These are phyloP conservation scores for Plectosphaerella plurivora DNA, from an alignment of 2,329 filamentous ascomycete genomes.

Conservation along the genomic window DNA sequence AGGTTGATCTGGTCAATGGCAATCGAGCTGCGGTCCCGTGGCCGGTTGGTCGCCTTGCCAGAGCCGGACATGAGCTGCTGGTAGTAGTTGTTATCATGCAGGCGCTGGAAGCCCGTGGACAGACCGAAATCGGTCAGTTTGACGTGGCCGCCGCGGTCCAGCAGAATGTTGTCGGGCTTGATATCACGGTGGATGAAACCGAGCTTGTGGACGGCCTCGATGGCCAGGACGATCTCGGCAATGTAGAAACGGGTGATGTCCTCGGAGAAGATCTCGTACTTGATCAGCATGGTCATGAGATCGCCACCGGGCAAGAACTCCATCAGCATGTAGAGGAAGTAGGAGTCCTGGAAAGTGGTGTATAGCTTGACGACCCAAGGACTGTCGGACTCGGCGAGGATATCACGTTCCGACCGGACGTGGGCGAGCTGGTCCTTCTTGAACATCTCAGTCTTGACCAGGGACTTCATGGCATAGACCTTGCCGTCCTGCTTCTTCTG, in stretches of 20 bases:
- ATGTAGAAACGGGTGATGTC: constrained; percentile 99
- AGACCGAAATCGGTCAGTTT: constrained; percentile 98
- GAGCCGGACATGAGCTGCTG: constrained; percentile 90
- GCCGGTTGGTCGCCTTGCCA: constrained; percentile 54
- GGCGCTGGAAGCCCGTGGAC: constrained; percentile 95
- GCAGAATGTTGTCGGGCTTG: constrained; percentile 96
- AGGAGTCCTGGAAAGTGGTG: constrained; percentile 94
- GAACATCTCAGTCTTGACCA: constrained; percentile 99
- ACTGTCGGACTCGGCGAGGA: constrained; percentile 97
- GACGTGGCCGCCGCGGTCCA: constrained; percentile 93
- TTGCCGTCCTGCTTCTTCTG: constrained; percentile 95
- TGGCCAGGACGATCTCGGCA: constrained; percentile 96
- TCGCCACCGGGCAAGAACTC: constrained; percentile 98
- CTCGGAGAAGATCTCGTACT: constrained; percentile 99
- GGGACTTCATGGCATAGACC: constrained; percentile 96
- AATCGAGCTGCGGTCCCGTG: constrained; percentile 84
- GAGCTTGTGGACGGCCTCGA: constrained; percentile 95
- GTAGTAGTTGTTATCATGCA: constrained; percentile 98
- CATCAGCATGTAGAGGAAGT: constrained; percentile 99
- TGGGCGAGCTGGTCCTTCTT: constrained; percentile 98
- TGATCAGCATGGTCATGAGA: constrained; percentile 99
- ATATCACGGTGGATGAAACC: constrained; percentile 99
- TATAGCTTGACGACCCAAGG: constrained; percentile 98
- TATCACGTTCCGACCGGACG: constrained; percentile 95
- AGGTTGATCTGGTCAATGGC: constrained; percentile 97